Base-by-base conservation (phyloP, 805 yeast genomes). In the Debaryomyces hansenii region DNA sequence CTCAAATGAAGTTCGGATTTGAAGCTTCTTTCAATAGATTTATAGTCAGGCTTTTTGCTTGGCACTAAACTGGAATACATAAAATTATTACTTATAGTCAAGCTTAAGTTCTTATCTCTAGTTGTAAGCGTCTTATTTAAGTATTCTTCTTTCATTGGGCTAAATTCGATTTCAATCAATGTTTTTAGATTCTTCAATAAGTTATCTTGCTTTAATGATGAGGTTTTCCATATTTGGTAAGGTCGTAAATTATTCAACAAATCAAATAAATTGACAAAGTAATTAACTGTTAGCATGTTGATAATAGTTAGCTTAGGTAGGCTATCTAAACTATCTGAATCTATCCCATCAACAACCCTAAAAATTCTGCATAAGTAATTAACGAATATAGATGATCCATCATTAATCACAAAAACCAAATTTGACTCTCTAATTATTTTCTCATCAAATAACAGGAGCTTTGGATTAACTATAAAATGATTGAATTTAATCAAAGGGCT, bases 231-330 rank as follows among this genome's bases (percentile, higher is more conserved):
- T 28, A 66, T 63, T 50, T 70, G 76, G 44, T 58, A 60, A 0
- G 77, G 77, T 28, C 57, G 59, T 14, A 62, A 47, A 18, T 44
- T 45, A 49, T 62, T 62, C 37, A 71, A 64, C 34, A 72, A 56
- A 8, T 70, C 74, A 47, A 70, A 63, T 31, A 72, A 56, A 49
- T 69, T 71, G 15, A 62, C 52, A 44, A 72, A 72, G 52, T 70
- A 72, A 52, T 72, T 71, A 32, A 63, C 64, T 4, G 72, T 66
- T 53, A 71, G 63, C 54, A 72, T 51, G 47, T 72, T 72, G 37
- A 72, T 62, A 8, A 72, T 59, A 11, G 69, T 63, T 29, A 72
- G 37, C 48, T 64, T 63, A 0, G 72, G 70, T 9, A 45, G 20
- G 7, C 47, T 51, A 5, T 47, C 49, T 4, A 11, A 27, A 15